Evolutionary conservation across 2,329 filamentous ascomycete species (phyloP).

Genomic region (Talaromyces sp.): DNA sequence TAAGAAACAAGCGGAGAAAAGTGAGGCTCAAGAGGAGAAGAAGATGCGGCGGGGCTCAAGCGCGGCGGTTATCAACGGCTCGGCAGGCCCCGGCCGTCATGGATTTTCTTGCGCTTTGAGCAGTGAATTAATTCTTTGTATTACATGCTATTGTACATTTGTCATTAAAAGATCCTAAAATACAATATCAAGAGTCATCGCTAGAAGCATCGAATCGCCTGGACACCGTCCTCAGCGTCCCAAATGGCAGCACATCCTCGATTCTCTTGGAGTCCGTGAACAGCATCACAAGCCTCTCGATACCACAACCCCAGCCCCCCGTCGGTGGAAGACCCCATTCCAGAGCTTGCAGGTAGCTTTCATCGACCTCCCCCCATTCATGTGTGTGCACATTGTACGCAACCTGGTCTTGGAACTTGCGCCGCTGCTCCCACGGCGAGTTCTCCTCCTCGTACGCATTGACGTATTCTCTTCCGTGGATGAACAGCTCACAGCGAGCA

Average conservation of each 20-base stretch:
- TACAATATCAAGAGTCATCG: background rate
- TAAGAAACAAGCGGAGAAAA: background rate
- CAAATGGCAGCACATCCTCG: conserved; percentile 81
- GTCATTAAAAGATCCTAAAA: background rate
- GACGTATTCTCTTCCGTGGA: conserved; percentile 73
- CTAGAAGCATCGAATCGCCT: conserved; percentile 14
- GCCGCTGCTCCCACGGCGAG: conserved; percentile 75
- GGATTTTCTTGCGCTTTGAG: background rate
- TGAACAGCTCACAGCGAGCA: conserved; percentile 79
- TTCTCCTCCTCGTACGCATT: conserved; percentile 99
- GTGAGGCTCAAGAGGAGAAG: background rate
- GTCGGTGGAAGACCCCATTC: conserved; percentile 92
- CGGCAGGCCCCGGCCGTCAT: conserved; percentile 1
- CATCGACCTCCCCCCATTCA: conserved; percentile 56
- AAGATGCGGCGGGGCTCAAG: background rate
- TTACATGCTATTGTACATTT: background rate
- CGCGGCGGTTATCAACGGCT: conserved; percentile 6
- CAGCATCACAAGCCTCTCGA: conserved; percentile 89
- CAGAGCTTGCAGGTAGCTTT: conserved; percentile 77
- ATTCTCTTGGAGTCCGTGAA: conserved; percentile 76
- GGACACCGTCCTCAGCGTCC: conserved; percentile 61
- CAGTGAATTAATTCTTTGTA: background rate
- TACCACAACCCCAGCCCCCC: conserved; percentile 90
- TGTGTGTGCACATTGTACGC: conserved; percentile 43
- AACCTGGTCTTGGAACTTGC: conserved; percentile 68